Evolutionary conservation across 2,329 filamentous ascomycete genomes (phyloP), one percentile per base, ranked within the genome.

Genomic region (Onygenales sp.): DNA sequence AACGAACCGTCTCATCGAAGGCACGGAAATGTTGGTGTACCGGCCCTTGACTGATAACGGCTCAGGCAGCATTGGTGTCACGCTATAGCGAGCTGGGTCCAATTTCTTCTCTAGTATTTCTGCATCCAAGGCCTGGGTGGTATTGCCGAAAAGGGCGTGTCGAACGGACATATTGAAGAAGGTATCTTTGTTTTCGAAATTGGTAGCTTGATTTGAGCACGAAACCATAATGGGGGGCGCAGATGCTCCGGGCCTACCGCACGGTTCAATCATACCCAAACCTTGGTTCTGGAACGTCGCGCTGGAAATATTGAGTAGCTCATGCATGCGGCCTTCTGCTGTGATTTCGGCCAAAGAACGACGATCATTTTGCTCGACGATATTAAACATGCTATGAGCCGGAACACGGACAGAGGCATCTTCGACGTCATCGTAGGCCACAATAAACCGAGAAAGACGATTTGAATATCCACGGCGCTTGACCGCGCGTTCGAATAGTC

Each of bases 1-100:
- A 55, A 98, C 93, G 65, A 98, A 98, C 61, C 91, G 89, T 49
- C 84, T 86, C 93, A 98, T 98, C 9, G 91, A 96, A 0, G 93
- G 93, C 36, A 96, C 91, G 49, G 85, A 81, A 58, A 98, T 94
- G 67, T 92, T 87, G 49, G 87, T 96, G 71, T 91, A 97, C 27
- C 87, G 83, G 59, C 84, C 82, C 75, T 89, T 92, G 65, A 87
- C 81, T 45, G 87, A 89, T 56, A 87, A 84, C 0, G 93, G 91
- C 37, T 79, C 74, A 2, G 93, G 91, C 1, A 97, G 75, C 69
- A 91, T 76, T 1, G 90, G 87, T 62, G 85, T 84, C 37, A 79
- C 72, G 27, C 80, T 76, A 57, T 69, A 72, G 5, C 67, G 67
- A 1, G 54, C 40, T 11, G 82, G 74, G 4, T 88, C 82, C 7